Base-by-base conservation (phyloP, 169 alveolate genomes). In the Hammondia hammondi region DNA sequence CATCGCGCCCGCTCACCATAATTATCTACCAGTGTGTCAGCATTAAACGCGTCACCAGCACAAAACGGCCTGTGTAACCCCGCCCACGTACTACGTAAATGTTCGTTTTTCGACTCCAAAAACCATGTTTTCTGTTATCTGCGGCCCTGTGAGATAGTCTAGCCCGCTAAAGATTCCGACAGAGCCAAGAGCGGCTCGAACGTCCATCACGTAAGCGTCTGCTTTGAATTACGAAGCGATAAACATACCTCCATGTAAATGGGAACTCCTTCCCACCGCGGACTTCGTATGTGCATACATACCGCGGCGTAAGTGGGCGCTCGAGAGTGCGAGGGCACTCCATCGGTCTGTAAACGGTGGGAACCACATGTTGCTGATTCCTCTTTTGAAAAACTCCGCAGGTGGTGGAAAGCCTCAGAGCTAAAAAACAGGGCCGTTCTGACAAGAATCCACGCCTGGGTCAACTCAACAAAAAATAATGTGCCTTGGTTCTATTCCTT, bases 231-330 rank as follows among this genome's bases (percentile, higher is more conserved):
- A 72, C 12, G 32, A 72, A 72, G 32, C 84, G 84, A 4, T 35
- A 72, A 35, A 21, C 45, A 72, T 72, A 72, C 84, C 84, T 72
- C 84, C 84, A 72, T 72, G 84, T 14, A n/a, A 27, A 72, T n/a
- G 84, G 84, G 84, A 72, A 72, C 84, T 29, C 84, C 84, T 72
- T 72, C 84, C 84, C 84, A 72, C 39, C 84, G 84, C 2, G 84
- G 84, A 27, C 39, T 72, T n/a, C 39, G 84, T 72, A 72, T 9
- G 24, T 72, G 84, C 45, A 72, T 9, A 21, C 45, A 29, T 14
- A 72, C 45, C 12, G 39, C 84, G 39, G 84, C 84, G 84, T 72
- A 72, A n/a, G 84, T 72, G 45, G 84, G 84, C 84, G 84, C 2
- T 29, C 84, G 84, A 72, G 84, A 72, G 39, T 72, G 45, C 29